A percentile compares a stretch with the other conserved stretches of the same genome.
Conservation (phyloP, 768 basidiomycete species). For the Gelatoporia subvermispora region DNA sequence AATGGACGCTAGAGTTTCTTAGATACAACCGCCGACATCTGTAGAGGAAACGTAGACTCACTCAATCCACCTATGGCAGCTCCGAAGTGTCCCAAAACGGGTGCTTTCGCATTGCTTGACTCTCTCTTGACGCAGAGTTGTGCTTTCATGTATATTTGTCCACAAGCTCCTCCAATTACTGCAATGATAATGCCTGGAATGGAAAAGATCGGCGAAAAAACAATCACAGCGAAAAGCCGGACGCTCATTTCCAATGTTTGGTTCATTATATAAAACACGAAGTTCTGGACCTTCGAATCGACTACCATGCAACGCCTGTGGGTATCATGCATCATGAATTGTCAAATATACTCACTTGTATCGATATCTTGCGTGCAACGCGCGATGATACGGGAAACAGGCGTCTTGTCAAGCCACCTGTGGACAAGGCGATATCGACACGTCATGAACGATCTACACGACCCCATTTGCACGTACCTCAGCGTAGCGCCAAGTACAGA, state of each 20-base stretch:
- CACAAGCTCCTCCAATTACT: conserved; percentile 36
- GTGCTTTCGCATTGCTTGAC: conserved; percentile 47
- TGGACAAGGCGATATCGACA: neutral
- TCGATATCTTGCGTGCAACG: too few relatives aligned
- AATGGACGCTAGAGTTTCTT: conserved; percentile 37
- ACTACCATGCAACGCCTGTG: too few relatives aligned
- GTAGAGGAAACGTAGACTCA: conserved; percentile 14
- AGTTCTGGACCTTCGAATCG: conserved; percentile 28
- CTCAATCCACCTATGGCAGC: conserved; percentile 49
- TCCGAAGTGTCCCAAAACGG: conserved; percentile 48
- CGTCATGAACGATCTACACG: neutral
- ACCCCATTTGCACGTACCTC: conserved; percentile 14
- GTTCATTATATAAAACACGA: conserved; percentile 26
- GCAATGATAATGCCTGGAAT: conserved; percentile 33
- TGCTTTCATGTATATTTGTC: conserved; percentile 51
- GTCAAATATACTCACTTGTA: conserved; percentile 28
- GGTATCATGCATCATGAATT: neutral
- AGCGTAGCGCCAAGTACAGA: conserved; percentile 28
- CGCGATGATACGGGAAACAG: conserved; percentile 49
- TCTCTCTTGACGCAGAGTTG: conserved; percentile 56
- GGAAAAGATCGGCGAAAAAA: conserved; percentile 37
- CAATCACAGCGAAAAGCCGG: conserved; percentile 32
- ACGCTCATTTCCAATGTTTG: conserved; percentile 27
- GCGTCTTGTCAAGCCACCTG: conserved; percentile 50
- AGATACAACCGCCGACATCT: neutral